Evolutionary conservation across 345 rosid species (phyloP).

Genomic region (Excoecaria cochinchinensis): DNA sequence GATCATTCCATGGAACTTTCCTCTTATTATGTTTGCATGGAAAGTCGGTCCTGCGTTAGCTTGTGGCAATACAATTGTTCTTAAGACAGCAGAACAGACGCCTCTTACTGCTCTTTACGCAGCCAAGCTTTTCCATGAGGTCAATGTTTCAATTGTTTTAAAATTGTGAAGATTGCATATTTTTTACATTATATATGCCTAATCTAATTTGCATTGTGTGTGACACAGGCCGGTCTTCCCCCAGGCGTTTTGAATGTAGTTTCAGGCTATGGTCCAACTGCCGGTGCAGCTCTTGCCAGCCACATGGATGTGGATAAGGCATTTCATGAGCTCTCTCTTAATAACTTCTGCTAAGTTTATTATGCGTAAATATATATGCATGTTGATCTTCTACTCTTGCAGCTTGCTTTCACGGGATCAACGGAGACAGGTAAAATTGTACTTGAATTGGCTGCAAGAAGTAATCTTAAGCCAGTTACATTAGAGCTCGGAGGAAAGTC

Average conservation of each 20-base stretch:
- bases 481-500: constrained; percentile 38
- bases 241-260: constrained; percentile 84
- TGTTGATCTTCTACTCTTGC: background rate
- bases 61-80: constrained; percentile 28
- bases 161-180: background rate
- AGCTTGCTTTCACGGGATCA: constrained; percentile 34
- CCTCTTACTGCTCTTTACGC: constrained; percentile 31
- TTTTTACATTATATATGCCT: background rate
- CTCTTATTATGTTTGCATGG: constrained; percentile 31
- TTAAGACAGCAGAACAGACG: constrained; percentile 35
- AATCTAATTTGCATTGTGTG: constrained; percentile 5
- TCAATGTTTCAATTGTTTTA: background rate
- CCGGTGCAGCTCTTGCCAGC: constrained; percentile 83
- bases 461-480: constrained; percentile 33
- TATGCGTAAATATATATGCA: too few species aligned
- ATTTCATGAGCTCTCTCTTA: background rate
- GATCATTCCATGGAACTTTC: constrained; percentile 37
- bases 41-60: constrained; percentile 37
- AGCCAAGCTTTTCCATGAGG: constrained; percentile 27
- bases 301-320: constrained; percentile 92
- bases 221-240: constrained; percentile 85
- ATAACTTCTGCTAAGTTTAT: too few species aligned
- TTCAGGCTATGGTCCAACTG: constrained; percentile 82
- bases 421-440: constrained; percentile 28
- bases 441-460: constrained; percentile 27